Conservation (phyloP, 345 rosid species). For the Moricandia moricandioides region DNA sequence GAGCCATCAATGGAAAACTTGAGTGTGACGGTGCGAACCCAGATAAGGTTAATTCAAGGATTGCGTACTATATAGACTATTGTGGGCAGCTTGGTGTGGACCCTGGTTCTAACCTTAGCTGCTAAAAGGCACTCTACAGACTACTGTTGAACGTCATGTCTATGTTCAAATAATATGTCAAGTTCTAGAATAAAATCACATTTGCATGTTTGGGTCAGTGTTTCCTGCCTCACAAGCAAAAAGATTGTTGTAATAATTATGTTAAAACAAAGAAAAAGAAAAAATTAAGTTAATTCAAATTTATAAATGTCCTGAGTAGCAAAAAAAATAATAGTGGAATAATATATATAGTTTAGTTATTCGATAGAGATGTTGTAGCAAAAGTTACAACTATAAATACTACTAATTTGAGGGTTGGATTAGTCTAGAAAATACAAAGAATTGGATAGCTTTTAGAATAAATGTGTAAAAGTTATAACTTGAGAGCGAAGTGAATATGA, state of each 20-base stretch:
- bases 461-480: too few relatives aligned
- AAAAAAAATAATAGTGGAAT: too few relatives aligned
- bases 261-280: too few relatives aligned
- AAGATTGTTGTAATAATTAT: neutral
- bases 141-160: neutral
- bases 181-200: neutral
- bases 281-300: neutral
- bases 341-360: too few relatives aligned
- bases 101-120: neutral
- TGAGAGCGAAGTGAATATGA: too few relatives aligned
- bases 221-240: neutral
- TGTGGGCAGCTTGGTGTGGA: neutral
- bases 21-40: neutral
- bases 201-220: neutral
- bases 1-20: neutral
- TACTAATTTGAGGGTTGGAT: too few relatives aligned
- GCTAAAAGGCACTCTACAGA: neutral
- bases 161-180: neutral
- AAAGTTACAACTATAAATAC: neutral
- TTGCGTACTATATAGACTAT: neutral
- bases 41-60: neutral
- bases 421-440: too few relatives aligned
- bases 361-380: too few relatives aligned
- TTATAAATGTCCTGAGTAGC: too few relatives aligned
- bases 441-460: too few relatives aligned